Evolutionary conservation across 257 asterid genomes (phyloP).

Genomic region (Hygrophila difformis): DNA sequence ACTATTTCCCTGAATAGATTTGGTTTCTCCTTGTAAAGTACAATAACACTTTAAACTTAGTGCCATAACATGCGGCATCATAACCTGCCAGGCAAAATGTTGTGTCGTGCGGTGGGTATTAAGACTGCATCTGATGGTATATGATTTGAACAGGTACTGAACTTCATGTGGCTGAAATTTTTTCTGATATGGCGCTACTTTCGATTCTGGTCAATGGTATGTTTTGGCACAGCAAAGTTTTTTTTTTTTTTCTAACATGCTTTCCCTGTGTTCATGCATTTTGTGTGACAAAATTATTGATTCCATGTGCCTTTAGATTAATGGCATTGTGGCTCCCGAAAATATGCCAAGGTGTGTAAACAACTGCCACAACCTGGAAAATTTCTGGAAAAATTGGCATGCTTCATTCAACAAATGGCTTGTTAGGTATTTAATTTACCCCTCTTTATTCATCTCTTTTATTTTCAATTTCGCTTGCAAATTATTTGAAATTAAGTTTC

Average conservation of each 20-base stretch:
- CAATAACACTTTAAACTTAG: background rate
- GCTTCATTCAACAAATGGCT: slow-evolving; percentile 99
- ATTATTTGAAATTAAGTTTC: slow-evolving; percentile 8
- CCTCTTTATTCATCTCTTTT: slow-evolving; percentile 2
- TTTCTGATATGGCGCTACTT: slow-evolving; percentile 94
- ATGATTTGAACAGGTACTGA: slow-evolving; percentile 57
- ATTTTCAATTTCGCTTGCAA: slow-evolving; percentile 5
- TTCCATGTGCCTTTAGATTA: slow-evolving; percentile 44
- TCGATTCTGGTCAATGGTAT: slow-evolving; percentile 90
- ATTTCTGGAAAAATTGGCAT: slow-evolving; percentile 98
- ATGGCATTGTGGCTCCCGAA: slow-evolving; percentile 91
- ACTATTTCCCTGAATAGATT: too few relatives aligned
- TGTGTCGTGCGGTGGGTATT: too few relatives aligned
- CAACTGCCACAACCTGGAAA: slow-evolving; percentile 87
- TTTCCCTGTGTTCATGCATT: slow-evolving; percentile 7
- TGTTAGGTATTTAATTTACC: slow-evolving; percentile 48
- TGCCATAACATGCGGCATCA: slow-evolving; percentile 4
- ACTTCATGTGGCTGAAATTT: slow-evolving; percentile 97
- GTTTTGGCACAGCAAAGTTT: slow-evolving; percentile 17
- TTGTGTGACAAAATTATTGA: slow-evolving; percentile 10
- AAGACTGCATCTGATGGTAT: slow-evolving; percentile 7
- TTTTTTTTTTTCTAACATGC: slow-evolving; percentile 11
- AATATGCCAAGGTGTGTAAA: slow-evolving; percentile 94
- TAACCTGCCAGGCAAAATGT: slow-evolving; percentile 2
- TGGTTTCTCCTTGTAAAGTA: too few relatives aligned